A percentile compares a stretch with the other conserved stretches of the same genome.
Evolutionary conservation across 164 flowering plant species (phyloP).

Genomic region (Warburgia ugandensis): DNA sequence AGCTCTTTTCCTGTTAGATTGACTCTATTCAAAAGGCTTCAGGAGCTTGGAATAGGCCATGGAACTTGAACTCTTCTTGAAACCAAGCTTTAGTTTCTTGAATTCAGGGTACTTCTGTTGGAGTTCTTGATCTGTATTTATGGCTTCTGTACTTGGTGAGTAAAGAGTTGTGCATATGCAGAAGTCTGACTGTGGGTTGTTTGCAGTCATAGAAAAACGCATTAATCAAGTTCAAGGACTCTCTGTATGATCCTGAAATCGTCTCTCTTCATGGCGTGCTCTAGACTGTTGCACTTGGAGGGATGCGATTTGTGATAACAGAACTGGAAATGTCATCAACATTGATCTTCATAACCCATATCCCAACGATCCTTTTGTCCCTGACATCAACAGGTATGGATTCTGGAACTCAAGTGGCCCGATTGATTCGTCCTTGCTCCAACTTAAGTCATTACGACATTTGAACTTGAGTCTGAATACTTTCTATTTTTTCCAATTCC

Average conservation of each 20-base stretch:
- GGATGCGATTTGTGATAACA: conserved; percentile 8
- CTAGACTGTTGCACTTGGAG: conserved; percentile 12
- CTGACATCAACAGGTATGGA: not conserved
- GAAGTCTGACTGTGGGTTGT: not conserved
- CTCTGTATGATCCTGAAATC: conserved; percentile 1
- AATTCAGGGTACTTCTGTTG: too few species aligned
- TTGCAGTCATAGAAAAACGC: conserved; percentile 5
- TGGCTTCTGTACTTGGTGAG: too few species aligned
- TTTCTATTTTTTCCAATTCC: conserved; percentile 2
- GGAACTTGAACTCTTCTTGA: too few species aligned
- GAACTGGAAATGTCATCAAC: conserved; percentile 3
- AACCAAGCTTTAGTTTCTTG: too few species aligned
- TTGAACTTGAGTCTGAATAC: conserved; percentile 11
- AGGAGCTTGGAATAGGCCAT: too few species aligned
- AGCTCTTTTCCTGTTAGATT: too few species aligned
- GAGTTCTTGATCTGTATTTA: too few species aligned
- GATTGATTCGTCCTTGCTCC: conserved; percentile 2
- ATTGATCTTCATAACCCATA: conserved; percentile 8
- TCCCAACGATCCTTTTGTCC: not conserved
- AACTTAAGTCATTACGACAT: not conserved
- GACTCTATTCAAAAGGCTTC: too few species aligned
- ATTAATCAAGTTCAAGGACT: conserved; percentile 3
- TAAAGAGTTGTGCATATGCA: too few species aligned
- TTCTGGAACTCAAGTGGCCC: conserved; percentile 1
- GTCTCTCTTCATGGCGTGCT: conserved; percentile 11